Evolutionary conservation across 306 rosid genomes (phyloP).

Genomic region (Gastrolobium villosum): DNA sequence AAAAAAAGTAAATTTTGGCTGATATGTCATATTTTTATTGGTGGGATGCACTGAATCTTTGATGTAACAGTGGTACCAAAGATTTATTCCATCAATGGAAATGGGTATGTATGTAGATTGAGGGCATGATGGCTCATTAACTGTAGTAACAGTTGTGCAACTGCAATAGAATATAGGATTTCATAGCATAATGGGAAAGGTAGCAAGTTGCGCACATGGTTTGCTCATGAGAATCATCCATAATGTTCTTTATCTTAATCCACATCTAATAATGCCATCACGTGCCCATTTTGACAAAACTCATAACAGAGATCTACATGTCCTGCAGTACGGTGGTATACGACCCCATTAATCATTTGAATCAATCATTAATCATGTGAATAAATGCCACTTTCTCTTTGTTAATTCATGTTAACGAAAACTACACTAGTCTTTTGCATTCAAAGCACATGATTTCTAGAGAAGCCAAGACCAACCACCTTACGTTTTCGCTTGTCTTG

Average conservation of each 20-base stretch:
- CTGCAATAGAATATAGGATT: neutral
- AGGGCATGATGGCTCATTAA: constrained; percentile 19
- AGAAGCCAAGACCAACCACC: constrained; percentile 26
- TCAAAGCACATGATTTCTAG: constrained; percentile 27
- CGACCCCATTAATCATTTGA: constrained; percentile 44
- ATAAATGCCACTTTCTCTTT: neutral
- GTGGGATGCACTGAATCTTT: too few relatives aligned
- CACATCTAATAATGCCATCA: constrained; percentile 46
- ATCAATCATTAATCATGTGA: neutral
- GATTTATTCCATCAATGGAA: too few relatives aligned
- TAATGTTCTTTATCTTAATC: constrained; percentile 31
- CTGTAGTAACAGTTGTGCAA: constrained; percentile 16
- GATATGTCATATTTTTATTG: too few relatives aligned
- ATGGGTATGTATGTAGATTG: too few relatives aligned
- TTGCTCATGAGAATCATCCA: constrained; percentile 43
- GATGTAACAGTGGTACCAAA: too few relatives aligned
- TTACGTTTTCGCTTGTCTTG: constrained; percentile 12
- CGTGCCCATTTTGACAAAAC: constrained; percentile 52
- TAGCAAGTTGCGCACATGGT: constrained; percentile 51
- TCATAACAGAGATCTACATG: constrained; percentile 19
- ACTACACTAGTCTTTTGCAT: neutral
- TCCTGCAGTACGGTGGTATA: constrained; percentile 46
- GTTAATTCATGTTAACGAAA: constrained; percentile 22
- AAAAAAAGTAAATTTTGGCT: too few relatives aligned
- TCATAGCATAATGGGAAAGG: constrained; percentile 36